Evolutionary conservation across 805 yeast genomes (phyloP).

Genomic region (Myxozyma geophila): DNA sequence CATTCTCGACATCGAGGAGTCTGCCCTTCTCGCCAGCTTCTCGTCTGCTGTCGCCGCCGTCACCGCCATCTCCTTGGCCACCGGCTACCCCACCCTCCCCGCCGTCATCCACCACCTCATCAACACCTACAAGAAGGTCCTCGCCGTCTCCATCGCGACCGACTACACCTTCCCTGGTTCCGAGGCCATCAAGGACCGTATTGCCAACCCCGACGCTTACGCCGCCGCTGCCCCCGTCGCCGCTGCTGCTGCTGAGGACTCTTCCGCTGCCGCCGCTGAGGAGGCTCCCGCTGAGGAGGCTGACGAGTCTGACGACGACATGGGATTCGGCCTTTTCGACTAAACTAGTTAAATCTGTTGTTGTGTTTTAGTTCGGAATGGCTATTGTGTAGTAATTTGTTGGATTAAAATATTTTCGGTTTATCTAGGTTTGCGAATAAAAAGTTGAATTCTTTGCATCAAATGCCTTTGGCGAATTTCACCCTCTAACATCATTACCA

Average conservation of each 20-base stretch:
- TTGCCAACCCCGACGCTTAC: conserved; percentile 99
- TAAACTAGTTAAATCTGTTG: conserved; percentile 47
- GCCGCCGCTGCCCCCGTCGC: conserved; percentile 99
- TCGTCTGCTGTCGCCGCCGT: conserved; percentile 89
- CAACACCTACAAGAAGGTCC: conserved; percentile 98
- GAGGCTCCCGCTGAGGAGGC: conserved; percentile 75
- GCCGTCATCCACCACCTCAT: conserved; percentile 98
- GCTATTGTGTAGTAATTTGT: conserved; percentile 8
- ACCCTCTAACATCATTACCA: not conserved
- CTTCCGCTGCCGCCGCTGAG: conserved; percentile 66
- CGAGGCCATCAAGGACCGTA: conserved; percentile 98
- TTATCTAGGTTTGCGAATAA: not conserved
- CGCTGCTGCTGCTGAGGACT: conserved; percentile 68
- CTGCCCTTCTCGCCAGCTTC: conserved; percentile 90
- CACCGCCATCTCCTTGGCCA: conserved; percentile 95
- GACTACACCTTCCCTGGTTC: conserved; percentile 99
- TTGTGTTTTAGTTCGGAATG: conserved; percentile 12
- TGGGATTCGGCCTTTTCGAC: conserved; percentile 99
- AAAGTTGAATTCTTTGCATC: not conserved
- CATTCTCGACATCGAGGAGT: conserved; percentile 98
- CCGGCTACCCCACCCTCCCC: conserved; percentile 99
- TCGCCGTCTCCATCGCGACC: conserved; percentile 97
- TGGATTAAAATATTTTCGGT: not conserved
- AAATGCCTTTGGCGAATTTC: too few species aligned
- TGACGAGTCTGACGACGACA: conserved; percentile 65